These are phyloP conservation scores for Perilla frutescens DNA, from an alignment of 257 asterid genomes.

Conservation along the genomic window DNA sequence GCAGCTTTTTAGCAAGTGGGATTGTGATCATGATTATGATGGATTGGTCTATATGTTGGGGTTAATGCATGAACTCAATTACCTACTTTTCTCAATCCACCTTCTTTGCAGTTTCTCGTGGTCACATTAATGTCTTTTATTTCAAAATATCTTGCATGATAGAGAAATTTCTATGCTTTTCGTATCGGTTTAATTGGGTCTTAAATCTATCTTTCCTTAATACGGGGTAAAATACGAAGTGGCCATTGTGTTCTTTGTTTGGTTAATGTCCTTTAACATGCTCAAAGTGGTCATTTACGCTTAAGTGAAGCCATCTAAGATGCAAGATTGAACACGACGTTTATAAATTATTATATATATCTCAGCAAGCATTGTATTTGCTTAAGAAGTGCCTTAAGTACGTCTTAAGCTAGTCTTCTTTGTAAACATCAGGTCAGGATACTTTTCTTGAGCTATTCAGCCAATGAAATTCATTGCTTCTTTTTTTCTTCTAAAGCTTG, in stretches of 20 bases:
- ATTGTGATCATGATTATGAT: not conserved
- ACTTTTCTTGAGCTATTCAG: slow-evolving; percentile 6
- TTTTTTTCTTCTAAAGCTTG: not conserved
- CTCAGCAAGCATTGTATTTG: not conserved
- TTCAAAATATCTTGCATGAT: slow-evolving; percentile 20
- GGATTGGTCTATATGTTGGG: slow-evolving; percentile 27
- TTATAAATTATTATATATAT: slow-evolving; percentile 6
- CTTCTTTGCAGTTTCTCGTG: slow-evolving; percentile 4
- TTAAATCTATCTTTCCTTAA: not conserved
- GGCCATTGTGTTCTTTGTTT: not conserved
- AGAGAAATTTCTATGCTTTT: not conserved
- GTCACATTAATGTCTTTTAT: not conserved
- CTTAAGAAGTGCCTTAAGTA: not conserved
- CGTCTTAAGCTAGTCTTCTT: not conserved
- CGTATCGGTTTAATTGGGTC: slow-evolving; percentile 15
- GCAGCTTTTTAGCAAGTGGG: slow-evolving; percentile 10
- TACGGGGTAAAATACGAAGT: not conserved
- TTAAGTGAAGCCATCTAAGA: not conserved
- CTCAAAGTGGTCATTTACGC: not conserved
- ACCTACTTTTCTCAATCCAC: not conserved
- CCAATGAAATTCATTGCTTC: not conserved
- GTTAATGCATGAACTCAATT: not conserved
- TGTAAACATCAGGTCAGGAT: not conserved
- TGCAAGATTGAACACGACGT: not conserved
- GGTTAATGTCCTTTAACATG: not conserved